These are phyloP conservation scores for Volvariella surrecta DNA, from an alignment of 1,284 basidiomycete species.

Conservation along the genomic window DNA sequence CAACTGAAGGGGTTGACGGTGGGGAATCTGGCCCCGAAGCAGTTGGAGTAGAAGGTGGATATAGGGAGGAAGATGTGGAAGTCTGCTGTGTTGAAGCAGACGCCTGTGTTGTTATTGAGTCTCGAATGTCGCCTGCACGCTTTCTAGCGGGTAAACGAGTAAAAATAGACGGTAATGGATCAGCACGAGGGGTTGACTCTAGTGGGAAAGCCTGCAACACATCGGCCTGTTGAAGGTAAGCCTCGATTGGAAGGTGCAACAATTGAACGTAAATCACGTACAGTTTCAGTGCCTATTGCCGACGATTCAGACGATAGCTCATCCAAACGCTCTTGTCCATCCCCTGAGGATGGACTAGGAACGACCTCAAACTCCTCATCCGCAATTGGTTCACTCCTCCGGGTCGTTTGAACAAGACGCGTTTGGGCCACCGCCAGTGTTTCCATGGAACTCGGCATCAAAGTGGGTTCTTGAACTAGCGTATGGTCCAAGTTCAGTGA, in stretches of 20 bases:
- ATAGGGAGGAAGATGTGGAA: slow-evolving; percentile 61
- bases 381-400: slow-evolving; percentile 10
- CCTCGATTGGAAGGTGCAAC: slow-evolving; percentile 2
- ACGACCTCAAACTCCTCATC: slow-evolving; percentile 16
- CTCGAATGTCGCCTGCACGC: slow-evolving; percentile 19
- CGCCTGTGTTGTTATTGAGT: slow-evolving; percentile 33
- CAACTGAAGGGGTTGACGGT: slow-evolving; percentile 44
- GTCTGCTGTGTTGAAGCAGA: slow-evolving; percentile 46
- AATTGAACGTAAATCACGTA: slow-evolving; percentile 15
- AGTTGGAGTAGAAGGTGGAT: slow-evolving; percentile 60
- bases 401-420: slow-evolving; percentile 12
- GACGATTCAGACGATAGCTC: slow-evolving; percentile 15
- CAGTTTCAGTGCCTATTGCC: slow-evolving; percentile 19
- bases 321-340: slow-evolving; percentile 14
- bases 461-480: slow-evolving; percentile 17
- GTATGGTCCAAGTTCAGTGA: slow-evolving; percentile 21
- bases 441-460: slow-evolving; percentile 7
- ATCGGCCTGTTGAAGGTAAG: too few relatives aligned
- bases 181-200: neutral
- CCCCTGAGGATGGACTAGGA: slow-evolving; percentile 17
- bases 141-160: slow-evolving; percentile 11
- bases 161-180: slow-evolving; percentile 32
- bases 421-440: slow-evolving; percentile 12
- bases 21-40: slow-evolving; percentile 47
- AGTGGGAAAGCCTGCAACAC: too few relatives aligned